Evolutionary conservation across 192 early-diverging fungal species (phyloP), one percentile per base, ranked within the genome.

Genomic region (Irineochytrium annulatum): DNA sequence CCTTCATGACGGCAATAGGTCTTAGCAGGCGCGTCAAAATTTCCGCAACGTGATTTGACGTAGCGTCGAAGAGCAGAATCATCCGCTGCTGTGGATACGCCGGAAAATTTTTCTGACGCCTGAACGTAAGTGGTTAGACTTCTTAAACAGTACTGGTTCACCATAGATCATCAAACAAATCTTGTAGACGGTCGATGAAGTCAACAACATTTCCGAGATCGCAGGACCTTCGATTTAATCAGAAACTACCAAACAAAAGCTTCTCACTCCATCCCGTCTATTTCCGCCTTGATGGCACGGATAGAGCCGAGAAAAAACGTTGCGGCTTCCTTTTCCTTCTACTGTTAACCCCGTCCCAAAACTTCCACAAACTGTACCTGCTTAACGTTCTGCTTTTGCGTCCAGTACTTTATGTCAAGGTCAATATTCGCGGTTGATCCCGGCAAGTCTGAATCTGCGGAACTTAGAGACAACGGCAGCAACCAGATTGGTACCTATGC

Each of bases 151-250:
- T 70, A 19, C 3, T n/a, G 27, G 1, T 22, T 39, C 55, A 74
- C 72, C 76, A 78, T 3, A 78, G 28, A 13, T 78, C 76, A 49
- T 78, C 76, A 27, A 72, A 45, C 5, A 34, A 32, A 34, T 76
- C 76, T 22, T 78, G 68, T 4, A 69, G 37, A 34, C 59, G 24
- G n/a, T 75, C 75, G 39, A 75, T 62, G 3, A 52, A 8, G n/a
- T 77, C 75, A 14, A 45, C 20, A 8, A 65, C 4, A 20, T 77
- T 67, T 2, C n/a, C 13, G 19, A 65, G 28, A 3, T 26, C 5
- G 30, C 33, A 57, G 30, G n/a, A 58, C 34, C 33, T 64, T 68
- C 34, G 13, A 8, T 22, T 24, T 22, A 56, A 13, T 31, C 27
- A 20, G 34, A 20, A 37, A 11, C 30, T 52, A 39, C 30, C 29